These are phyloP conservation scores for Barnettozyma hawaiiensis DNA, from an alignment of 1,139 yeast species.

Conservation along the genomic window DNA sequence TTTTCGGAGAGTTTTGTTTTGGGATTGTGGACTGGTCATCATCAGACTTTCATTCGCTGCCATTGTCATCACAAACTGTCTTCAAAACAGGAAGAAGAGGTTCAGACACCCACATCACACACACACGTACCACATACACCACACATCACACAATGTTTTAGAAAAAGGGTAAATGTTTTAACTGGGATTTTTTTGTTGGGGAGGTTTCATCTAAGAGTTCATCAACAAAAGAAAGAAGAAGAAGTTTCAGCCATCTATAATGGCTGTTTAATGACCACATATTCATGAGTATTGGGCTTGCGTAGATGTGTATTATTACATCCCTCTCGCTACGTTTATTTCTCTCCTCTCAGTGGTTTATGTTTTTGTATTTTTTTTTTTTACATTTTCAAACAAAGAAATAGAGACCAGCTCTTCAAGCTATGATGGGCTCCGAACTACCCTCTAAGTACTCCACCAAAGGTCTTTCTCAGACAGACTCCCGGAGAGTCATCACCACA, in stretches of 20 bases:
- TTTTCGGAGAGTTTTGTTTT: constrained; percentile 2
- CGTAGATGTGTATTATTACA: no score
- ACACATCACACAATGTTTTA: not conserved
- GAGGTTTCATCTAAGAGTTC: constrained; percentile 5
- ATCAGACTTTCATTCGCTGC: no score
- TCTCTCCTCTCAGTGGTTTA: no score
- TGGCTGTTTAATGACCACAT: constrained; percentile 49
- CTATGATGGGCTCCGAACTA: constrained; percentile 21
- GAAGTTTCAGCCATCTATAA: not conserved
- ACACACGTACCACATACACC: no score
- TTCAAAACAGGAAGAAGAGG: no score
- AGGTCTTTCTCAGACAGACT: constrained; percentile 35
- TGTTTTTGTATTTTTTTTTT: not conserved
- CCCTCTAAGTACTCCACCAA: constrained; percentile 44
- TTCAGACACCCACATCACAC: no score
- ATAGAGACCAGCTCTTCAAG: not conserved
- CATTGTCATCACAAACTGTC: no score
- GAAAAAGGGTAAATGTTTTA: no score
- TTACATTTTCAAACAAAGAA: not conserved
- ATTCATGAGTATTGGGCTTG: constrained; percentile 18
- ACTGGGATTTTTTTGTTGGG: constrained; percentile 6
- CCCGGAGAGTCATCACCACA: constrained; percentile 32
- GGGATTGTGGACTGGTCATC: not conserved
- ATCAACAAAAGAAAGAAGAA: no score
- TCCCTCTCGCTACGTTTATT: no score